Base-by-base conservation (phyloP, 345 rosid species). In the Pistacia integerrima region DNA sequence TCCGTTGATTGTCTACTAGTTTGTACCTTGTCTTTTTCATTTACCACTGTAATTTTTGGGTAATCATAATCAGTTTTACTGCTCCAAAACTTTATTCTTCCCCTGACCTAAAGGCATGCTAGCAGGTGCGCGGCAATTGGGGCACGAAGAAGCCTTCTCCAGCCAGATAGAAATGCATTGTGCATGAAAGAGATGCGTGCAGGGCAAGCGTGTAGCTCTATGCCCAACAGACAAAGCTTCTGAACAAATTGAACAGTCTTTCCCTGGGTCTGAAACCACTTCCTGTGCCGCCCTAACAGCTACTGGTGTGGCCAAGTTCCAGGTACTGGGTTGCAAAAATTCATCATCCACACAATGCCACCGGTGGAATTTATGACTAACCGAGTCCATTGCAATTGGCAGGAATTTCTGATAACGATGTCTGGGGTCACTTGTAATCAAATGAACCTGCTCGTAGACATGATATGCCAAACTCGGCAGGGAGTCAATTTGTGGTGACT, bases 351-450 rank as follows among this genome's bases (percentile, higher is more conserved):
- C 57, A 1, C 10, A 56, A 0, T 5, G 70, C 14, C 46, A 46
- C 18, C 1, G 54, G 54, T 10, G 12, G 56, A 10, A 51, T 10
- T 17, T 17, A 56, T 2, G 17, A 18, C 8, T 9, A 8, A 1
- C 46, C 64, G 57, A 36, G 48, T 57, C 64, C 35, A 71, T 38
- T 8, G 54, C 64, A 8, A 71, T 44, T 14, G 64, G 55, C 64
- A 57, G 8, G 22, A 71, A 44, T 20, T 20, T 57, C 33, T 3
- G 4, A 3, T 20, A 51, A 17, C 20, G 35, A 14, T 67, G n/a
- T 33, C 3, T 5, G 36, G 30, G 20, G 20, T 44, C 36, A 46
- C 3, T 38, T 38, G 25, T 6, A 51, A 57, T 20, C 51, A 4
- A 5, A 54, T 8, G 13, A n/a, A 44, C n/a, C n/a, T 36, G 33